Base-by-base conservation (phyloP, 2,329 filamentous ascomycete genomes). In the Colletotrichum sp. region DNA sequence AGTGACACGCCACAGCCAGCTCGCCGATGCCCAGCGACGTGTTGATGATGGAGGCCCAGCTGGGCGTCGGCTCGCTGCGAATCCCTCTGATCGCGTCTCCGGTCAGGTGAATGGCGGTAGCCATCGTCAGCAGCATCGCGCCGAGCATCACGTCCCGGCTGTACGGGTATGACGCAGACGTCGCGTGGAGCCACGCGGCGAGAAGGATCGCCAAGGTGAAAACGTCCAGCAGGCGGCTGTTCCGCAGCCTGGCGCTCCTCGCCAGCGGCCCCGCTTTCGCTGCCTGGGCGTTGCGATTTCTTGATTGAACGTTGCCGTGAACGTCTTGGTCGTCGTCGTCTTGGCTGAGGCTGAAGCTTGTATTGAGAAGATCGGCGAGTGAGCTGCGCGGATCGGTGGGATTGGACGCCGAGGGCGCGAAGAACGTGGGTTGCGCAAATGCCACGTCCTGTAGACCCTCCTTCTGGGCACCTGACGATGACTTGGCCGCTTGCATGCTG, bases 391-490 rank as follows among this genome's bases (percentile, higher is more conserved):
- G 86, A 56, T 88, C 87, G 58, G 84, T 83, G 9, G 69, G 61
- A 8, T 77, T 77, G 18, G 66, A 60, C 8, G 83, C 80, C 15
- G 84, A 79, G 2, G 87, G 85, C 6, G 91, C 91, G 82, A 92
- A 93, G 83, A 92, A 90, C n/a, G 84, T 89, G 3, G 91, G 91
- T 62, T 91, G 90, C 74, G 91, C 89, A 69, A 93, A 92, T 36
- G 88, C 83, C 43, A 86, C 86, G 5, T 75, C 82, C 2, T 77
- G 76, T 10, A 77, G 69, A 1, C 68, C 70, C 5, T 61, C 62
- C 22, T 78, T 75, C 67, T 66, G 39, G 67, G 73, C 43, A 25
- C 75, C 6, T 61, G 65, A 10, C 58, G 71, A n/a, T 30, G 34
- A 13, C 15, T 65, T 65, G 12, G 66, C 52, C 27, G 71, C 28